These are phyloP conservation scores for Paramecium biaurelia DNA, from an alignment of 73 alveolate genomes.

Conservation along the genomic window DNA sequence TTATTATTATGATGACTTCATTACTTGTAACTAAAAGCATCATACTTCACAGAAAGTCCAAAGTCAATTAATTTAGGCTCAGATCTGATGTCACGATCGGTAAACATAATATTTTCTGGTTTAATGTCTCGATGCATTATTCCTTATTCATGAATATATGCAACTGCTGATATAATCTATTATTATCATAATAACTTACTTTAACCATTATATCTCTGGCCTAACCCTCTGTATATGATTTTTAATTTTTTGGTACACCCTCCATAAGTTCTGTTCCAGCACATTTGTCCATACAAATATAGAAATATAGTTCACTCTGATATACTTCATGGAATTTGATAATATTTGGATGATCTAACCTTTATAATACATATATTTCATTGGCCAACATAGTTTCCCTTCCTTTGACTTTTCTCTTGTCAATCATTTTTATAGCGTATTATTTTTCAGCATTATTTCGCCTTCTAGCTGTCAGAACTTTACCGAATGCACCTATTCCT, in stretches of 20 bases:
- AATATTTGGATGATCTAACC: slow-evolving; percentile 51
- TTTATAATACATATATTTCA: slow-evolving; percentile 1
- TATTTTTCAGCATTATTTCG: background rate
- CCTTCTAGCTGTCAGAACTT: slow-evolving; percentile 34
- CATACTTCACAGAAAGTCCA: background rate
- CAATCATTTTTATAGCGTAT: slow-evolving; percentile 14
- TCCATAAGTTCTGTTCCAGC: slow-evolving; percentile 43
- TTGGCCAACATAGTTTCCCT: background rate
- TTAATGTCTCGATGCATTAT: slow-evolving; percentile 54
- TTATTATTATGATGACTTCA: slow-evolving; percentile 3
- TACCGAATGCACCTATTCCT: slow-evolving; percentile 37
- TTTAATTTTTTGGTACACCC: background rate
- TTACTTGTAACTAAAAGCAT: background rate
- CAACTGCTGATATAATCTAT: slow-evolving; percentile 25
- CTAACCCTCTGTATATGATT: background rate
- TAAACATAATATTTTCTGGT: slow-evolving; percentile 48
- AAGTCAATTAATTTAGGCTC: slow-evolving; percentile 11
- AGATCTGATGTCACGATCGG: background rate
- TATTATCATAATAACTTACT: background rate
- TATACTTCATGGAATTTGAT: slow-evolving; percentile 45
- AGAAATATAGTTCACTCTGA: slow-evolving; percentile 11
- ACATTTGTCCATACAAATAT: slow-evolving; percentile 23
- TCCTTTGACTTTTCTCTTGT: slow-evolving; percentile 15
- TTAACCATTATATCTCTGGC: background rate
- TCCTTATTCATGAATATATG: slow-evolving; percentile 43